These are phyloP conservation scores for Yarrowia porcina DNA, from an alignment of 805 yeast genomes.

Conservation along the genomic window DNA sequence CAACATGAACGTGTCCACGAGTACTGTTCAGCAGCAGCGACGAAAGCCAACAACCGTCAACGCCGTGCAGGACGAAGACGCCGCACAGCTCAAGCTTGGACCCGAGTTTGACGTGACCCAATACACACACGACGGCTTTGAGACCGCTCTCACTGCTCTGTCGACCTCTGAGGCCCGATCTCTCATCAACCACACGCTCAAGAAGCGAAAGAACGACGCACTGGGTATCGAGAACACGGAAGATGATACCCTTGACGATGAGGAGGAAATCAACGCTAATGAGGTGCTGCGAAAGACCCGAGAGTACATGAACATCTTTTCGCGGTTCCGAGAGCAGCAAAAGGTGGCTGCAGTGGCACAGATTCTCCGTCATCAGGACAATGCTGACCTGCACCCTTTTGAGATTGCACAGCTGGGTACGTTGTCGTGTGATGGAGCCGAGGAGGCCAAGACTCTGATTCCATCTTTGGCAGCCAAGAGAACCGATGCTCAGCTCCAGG, in stretches of 20 bases:
- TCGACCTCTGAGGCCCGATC: conserved; percentile 88
- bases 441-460: conserved; percentile 90
- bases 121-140: conserved; percentile 74
- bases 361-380: conserved; percentile 69
- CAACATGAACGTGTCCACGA: conserved; percentile 80
- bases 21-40: conserved; percentile 72
- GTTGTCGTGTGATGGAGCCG: conserved; percentile 91
- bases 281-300: conserved; percentile 86
- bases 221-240: conserved; percentile 36
- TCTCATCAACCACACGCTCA: conserved; percentile 82
- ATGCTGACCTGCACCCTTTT: conserved; percentile 82
- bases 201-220: conserved; percentile 58
- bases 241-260: conserved; percentile 39
- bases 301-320: conserved; percentile 78
- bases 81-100: conserved; percentile 80
- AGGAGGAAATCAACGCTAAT: conserved; percentile 39
- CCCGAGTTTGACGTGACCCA: conserved; percentile 87
- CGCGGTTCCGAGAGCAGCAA: conserved; percentile 87
- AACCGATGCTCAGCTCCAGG: conserved; percentile 81
- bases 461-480: conserved; percentile 83
- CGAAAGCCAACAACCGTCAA: conserved; percentile 64
- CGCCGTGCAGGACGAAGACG: conserved; percentile 87
- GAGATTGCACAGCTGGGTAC: conserved; percentile 91
- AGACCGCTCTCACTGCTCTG: conserved; percentile 73
- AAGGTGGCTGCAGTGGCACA: conserved; percentile 93